Evolutionary conservation across 805 yeast species (phyloP), one percentile per base, ranked within the genome.

Genomic region (Saccharomycopsis sp.): DNA sequence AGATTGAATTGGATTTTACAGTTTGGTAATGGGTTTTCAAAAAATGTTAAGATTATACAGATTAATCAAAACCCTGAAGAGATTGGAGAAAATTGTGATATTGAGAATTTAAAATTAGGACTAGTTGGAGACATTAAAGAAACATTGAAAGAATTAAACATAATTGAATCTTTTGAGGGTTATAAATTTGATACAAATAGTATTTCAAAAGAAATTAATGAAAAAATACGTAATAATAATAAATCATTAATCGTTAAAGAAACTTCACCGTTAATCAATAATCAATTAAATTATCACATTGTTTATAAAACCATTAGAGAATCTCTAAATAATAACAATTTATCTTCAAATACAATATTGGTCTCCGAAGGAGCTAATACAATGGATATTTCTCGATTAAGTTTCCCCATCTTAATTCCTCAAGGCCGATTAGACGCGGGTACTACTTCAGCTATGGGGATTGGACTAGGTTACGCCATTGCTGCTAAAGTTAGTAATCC

Each of bases 301-400:
- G 79, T 72, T 0, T 75, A 77, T 54, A 68, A 63, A 14, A 57
- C 58, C 0, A 58, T 79, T 9, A 57, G 75, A 19, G 66, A 66
- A 0, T 47, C 59, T 2, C 56, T 76, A 23, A 44, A 44, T 3
- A 45, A 20, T 4, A 8, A 21, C 6, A 21, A 23, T 13, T n/a
- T 53, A 26, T 57, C 57, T 34, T 45, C 54, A 5, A 49, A 61
- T 10, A 58, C 70, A 1, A 51, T 75, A 3, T 62, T 68, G 29
- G 69, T 79, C 1, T 66, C 76, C 3, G 87, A 79, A 54, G 87
- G 87, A n/a, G 86, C 87, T 1, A 77, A 78, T 51, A 77, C 86
- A 0, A 79, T 79, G 86, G 87, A 79, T 49, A 63, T 72, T 18
- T 77, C 85, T 2, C 62, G 87, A 36, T 62, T 74, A 9, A 70